A percentile compares a stretch with the other conserved stretches of the same genome.
These are phyloP conservation scores for Parsonsia alboflavescens DNA, from an alignment of 257 asterid genomes.

Conservation along the genomic window DNA sequence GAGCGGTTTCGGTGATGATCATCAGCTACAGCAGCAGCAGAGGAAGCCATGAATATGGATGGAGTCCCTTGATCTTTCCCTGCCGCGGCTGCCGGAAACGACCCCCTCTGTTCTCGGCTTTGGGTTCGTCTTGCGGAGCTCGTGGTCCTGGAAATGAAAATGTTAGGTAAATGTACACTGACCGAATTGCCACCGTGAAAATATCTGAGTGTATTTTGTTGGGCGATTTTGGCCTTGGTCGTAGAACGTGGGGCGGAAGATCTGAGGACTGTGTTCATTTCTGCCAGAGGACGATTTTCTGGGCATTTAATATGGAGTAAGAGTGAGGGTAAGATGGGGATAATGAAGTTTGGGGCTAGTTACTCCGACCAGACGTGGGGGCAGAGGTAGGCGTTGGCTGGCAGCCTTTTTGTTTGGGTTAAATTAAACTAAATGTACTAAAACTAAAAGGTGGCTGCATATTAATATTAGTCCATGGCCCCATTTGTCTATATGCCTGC, in stretches of 20 bases:
- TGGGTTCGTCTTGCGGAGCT: constrained; percentile 1
- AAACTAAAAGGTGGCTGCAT: background rate
- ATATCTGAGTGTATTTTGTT: background rate
- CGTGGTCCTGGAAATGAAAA: constrained; percentile 16
- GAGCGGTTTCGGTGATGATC: background rate
- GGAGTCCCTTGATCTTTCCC: constrained; percentile 21
- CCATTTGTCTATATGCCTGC: too few species aligned
- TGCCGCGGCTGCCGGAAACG: constrained; percentile 18
- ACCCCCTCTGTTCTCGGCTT: background rate
- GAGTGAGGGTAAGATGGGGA: constrained; percentile 15
- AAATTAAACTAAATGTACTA: background rate
- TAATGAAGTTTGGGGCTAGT: background rate
- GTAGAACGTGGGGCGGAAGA: constrained; percentile 4
- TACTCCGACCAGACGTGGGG: background rate
- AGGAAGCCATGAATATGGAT: constrained; percentile 38
- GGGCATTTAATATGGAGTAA: constrained; percentile 10
- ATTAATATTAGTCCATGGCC: background rate
- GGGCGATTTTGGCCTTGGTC: constrained; percentile 32
- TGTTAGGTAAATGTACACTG: constrained; percentile 31
- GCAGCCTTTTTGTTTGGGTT: too few species aligned
- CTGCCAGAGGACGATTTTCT: too few species aligned
- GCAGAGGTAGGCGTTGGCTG: background rate
- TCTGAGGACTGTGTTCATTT: constrained; percentile 30
- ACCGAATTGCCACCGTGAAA: constrained; percentile 25
- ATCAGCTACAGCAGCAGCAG: constrained; percentile 19